A percentile compares a stretch with the other conserved stretches of the same genome.
phyloP scores from a whole-genome alignment of 1,284 basidiomycete species.

The Kwoniella shivajii region DNA sequence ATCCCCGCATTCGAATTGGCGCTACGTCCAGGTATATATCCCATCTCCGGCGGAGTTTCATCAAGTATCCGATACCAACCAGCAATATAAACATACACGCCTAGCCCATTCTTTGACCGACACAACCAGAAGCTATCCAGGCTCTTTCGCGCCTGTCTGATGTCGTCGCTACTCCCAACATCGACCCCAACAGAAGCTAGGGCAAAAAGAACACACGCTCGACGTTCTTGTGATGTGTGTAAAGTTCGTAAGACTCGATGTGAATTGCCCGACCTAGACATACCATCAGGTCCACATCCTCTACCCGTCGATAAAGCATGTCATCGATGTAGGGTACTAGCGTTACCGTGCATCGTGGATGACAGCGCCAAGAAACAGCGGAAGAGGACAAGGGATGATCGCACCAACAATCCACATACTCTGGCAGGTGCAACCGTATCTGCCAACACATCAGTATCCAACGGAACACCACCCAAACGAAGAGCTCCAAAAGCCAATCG shows the following conservation, averaged over 20 bases:
- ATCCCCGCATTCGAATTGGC: too few species aligned
- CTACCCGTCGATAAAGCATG: constrained; percentile 44
- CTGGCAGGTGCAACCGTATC: neutral
- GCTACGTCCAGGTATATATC: too few species aligned
- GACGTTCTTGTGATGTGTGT: constrained; percentile 49
- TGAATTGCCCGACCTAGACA: constrained; percentile 49
- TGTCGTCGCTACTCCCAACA: neutral
- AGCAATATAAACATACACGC: too few species aligned
- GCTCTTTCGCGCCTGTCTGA: too few species aligned
- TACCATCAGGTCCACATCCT: constrained; percentile 36
- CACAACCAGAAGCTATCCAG: too few species aligned
- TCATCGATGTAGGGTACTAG: constrained; percentile 46
- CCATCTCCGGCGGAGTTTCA: too few species aligned
- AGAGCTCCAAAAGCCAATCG: neutral
- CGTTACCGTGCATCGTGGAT: constrained; percentile 48
- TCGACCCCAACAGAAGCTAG: constrained; percentile 17
- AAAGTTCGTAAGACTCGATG: constrained; percentile 51
- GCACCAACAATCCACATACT: neutral
- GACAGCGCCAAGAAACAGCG: constrained; percentile 37
- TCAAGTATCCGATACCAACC: too few species aligned
- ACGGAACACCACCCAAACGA: constrained; percentile 2
- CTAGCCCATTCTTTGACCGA: too few species aligned
- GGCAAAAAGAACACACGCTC: constrained; percentile 48
- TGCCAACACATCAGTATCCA: neutral
- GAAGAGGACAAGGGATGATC: constrained; percentile 21